Conservation (phyloP, 176 grass and related monocot genomes). For the Olyra latifolia region DNA sequence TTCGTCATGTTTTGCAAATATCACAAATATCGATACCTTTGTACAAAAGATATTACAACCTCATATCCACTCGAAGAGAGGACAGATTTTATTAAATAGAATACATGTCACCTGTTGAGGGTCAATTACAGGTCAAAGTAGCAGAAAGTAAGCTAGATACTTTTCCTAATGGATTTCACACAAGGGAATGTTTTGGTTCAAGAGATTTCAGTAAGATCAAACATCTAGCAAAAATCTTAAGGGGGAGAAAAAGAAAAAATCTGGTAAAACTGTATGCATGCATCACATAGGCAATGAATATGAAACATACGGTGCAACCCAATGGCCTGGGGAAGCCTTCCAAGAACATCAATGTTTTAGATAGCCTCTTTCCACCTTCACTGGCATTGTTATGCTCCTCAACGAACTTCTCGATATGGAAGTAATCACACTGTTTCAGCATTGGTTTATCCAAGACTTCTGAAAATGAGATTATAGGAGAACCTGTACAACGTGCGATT, state of each 20-base stretch:
- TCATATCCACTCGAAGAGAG: neutral
- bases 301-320: slow-evolving; percentile 73
- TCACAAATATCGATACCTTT: neutral
- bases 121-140: neutral
- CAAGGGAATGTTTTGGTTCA: neutral
- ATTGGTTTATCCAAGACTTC: slow-evolving; percentile 62
- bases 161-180: neutral
- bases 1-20: slow-evolving; percentile 11
- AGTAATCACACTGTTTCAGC: slow-evolving; percentile 70
- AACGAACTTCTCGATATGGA: slow-evolving; percentile 74
- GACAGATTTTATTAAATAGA: neutral
- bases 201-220: neutral
- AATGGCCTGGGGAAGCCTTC: slow-evolving; percentile 78
- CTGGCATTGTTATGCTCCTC: slow-evolving; percentile 61
- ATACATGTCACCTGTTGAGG: neutral
- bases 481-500: slow-evolving; percentile 78
- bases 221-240: slow-evolving; percentile 6
- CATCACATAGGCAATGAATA: slow-evolving; percentile 10
- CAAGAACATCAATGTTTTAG: slow-evolving; percentile 86
- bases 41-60: neutral
- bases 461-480: slow-evolving; percentile 75
- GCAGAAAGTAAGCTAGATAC: neutral
- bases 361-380: slow-evolving; percentile 65
- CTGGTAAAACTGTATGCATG: neutral
- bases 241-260: neutral